phyloP scores from a whole-genome alignment of 257 asterid species.

The Cynanchum wilfordii region DNA sequence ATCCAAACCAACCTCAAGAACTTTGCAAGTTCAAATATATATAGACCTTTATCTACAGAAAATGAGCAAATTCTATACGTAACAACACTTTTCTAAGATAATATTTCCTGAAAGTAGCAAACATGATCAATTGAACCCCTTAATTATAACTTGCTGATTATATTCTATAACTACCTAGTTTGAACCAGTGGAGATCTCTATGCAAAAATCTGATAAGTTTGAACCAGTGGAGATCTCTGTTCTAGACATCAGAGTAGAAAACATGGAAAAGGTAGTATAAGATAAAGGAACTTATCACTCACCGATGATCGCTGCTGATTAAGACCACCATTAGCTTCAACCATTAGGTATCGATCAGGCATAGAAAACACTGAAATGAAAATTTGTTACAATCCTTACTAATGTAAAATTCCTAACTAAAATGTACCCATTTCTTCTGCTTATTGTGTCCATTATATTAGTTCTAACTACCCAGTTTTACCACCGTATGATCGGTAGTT shows the following conservation, averaged over 20 bases:
- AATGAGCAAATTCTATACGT: too few species aligned
- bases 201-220: background rate
- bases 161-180: too few species aligned
- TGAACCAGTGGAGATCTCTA: background rate
- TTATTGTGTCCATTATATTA: background rate
- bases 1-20: background rate
- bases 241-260: background rate
- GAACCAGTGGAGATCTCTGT: too few species aligned
- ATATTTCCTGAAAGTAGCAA: background rate
- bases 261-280: background rate
- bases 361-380: constrained; percentile 28
- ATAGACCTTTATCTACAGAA: background rate
- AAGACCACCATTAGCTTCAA: constrained; percentile 90
- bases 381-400: background rate
- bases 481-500: background rate
- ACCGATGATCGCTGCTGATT: constrained; percentile 93
- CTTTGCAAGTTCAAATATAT: background rate
- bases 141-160: too few species aligned
- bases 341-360: constrained; percentile 46
- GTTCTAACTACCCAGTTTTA: background rate
- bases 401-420: background rate
- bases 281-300: constrained; percentile 17
- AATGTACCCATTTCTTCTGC: background rate
- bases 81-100: background rate
- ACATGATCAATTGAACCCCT: background rate